phyloP scores from a whole-genome alignment of 192 early-diverging fungal species.

The Mortierella claussenii region DNA sequence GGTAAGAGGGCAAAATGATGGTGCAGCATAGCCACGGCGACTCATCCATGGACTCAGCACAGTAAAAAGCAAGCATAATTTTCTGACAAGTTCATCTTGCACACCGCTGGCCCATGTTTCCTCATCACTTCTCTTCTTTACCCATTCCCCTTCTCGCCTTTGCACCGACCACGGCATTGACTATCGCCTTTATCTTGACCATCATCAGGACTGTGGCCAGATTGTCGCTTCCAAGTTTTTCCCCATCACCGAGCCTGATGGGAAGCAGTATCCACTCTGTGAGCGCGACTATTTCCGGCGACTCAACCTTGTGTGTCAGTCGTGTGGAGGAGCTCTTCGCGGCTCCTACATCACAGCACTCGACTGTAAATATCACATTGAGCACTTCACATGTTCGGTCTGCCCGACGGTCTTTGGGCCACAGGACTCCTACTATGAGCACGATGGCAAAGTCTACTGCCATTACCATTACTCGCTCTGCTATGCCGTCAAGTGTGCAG shows the following conservation, averaged over 20 bases:
- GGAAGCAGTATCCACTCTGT: slow-evolving; percentile 74
- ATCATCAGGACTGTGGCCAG: slow-evolving; percentile 72
- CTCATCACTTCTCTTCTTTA: not conserved
- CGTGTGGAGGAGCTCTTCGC: slow-evolving; percentile 88
- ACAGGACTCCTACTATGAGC: slow-evolving; percentile 96
- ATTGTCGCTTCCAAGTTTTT: slow-evolving; percentile 90
- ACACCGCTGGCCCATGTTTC: not conserved
- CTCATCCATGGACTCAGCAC: too few relatives aligned
- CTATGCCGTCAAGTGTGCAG: slow-evolving; percentile 94
- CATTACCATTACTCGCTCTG: slow-evolving; percentile 93
- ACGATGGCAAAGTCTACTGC: slow-evolving; percentile 93
- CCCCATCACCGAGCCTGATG: slow-evolving; percentile 69
- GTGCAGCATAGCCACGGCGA: too few relatives aligned
- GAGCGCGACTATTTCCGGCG: slow-evolving; percentile 91
- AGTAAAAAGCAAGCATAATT: too few relatives aligned
- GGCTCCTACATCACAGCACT: slow-evolving; percentile 94
- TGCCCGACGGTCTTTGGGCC: slow-evolving; percentile 94
- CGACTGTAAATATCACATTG: slow-evolving; percentile 94
- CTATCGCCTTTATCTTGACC: not conserved
- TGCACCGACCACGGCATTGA: too few relatives aligned
- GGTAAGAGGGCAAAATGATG: slow-evolving; percentile 71
- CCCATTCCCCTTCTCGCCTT: not conserved
- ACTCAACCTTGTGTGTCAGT: slow-evolving; percentile 84
- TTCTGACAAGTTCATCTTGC: too few relatives aligned
- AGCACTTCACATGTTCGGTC: slow-evolving; percentile 96